Conservation (phyloP, 805 yeast species). For the Ogataea degrootiae region DNA sequence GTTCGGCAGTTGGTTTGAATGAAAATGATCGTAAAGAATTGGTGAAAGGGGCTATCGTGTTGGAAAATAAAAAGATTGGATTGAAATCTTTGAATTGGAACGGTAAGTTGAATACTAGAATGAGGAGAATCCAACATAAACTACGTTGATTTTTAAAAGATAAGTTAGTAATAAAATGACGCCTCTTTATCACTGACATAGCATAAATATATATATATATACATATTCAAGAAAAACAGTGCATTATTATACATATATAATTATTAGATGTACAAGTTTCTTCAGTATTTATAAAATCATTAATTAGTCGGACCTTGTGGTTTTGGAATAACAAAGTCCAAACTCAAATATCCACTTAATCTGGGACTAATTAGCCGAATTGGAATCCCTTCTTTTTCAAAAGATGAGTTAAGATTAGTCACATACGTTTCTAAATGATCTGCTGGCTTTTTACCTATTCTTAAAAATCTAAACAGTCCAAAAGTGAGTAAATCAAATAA, state of each 20-base stretch:
- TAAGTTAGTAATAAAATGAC: no score
- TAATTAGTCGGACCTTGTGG: slow-evolving; percentile 22
- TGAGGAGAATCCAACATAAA: slow-evolving; percentile 26
- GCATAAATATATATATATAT: neutral
- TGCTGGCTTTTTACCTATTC: slow-evolving; percentile 30
- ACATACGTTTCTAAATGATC: slow-evolving; percentile 41
- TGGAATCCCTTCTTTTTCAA: slow-evolving; percentile 19
- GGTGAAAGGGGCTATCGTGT: slow-evolving; percentile 16
- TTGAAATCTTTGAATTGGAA: slow-evolving; percentile 32
- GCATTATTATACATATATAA: neutral
- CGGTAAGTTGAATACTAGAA: slow-evolving; percentile 28
- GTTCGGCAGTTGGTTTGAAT: slow-evolving; percentile 26
- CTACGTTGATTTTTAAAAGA: slow-evolving; percentile 6
- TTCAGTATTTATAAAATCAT: neutral
- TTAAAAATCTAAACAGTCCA: slow-evolving; percentile 35
- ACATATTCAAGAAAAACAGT: neutral
- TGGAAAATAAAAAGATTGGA: slow-evolving; percentile 27
- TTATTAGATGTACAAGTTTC: neutral
- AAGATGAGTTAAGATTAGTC: slow-evolving; percentile 24
- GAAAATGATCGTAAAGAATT: slow-evolving; percentile 28
- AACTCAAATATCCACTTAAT: slow-evolving; percentile 49
- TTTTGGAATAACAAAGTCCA: slow-evolving; percentile 50
- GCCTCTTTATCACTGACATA: no score
- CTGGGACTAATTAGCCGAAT: slow-evolving; percentile 46
- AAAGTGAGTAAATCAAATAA: slow-evolving; percentile 37